Evolutionary conservation across 2,329 filamentous ascomycete genomes (phyloP), one percentile per base, ranked within the genome.

Genomic region (Tympanopsis confertula): DNA sequence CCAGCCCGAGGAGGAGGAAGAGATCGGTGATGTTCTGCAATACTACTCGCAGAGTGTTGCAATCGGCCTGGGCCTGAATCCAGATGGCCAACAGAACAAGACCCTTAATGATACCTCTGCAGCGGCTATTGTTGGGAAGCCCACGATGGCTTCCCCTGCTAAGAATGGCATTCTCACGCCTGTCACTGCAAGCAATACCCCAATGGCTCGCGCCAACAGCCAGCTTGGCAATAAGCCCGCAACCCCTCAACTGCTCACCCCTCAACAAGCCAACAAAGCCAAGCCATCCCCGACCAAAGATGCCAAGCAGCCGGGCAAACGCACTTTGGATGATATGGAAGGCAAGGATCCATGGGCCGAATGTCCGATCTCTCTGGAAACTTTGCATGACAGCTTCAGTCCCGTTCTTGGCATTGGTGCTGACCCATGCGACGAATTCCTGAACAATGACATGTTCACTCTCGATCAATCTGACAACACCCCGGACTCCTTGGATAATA

Each of bases 1-100:
- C 50, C 63, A 65, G 44, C 55, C 57, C 12, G 30, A 33, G 36
- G 62, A 55, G 18, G 30, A 33, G 36, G 62, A 55, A 18, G 53
- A 56, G 2, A 60, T 77, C 26, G 68, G 64, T 4, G 62, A 79
- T 49, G 66, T 71, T 20, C 54, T 77, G 20, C 59, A 66, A n/a
- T 80, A 67, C 49, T 64, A 69, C 19, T 46, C 78, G 5, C 66
- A 71, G 5, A 68, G 63, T 30, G 7, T 33, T 7, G 7, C 10
- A 7, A 33, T 7, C 17, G 17, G 30, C 15, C 30, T 33, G 12
- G 30, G 10, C 12, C 10, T 12, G 30, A 15, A 33, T 10, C 10
- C 10, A 17, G 24, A 28, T 10, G 24, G 24, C 10, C 10, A 10
- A n/a, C 24, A 28, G 24, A 10, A 10, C n/a, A 10, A 10, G 24